Percentiles rank a stretch among this genome's conserved stretches.
These are phyloP conservation scores for Neurospora sp. DNA, from an alignment of 495 filamentous ascomycete genomes.

Conservation along the genomic window DNA sequence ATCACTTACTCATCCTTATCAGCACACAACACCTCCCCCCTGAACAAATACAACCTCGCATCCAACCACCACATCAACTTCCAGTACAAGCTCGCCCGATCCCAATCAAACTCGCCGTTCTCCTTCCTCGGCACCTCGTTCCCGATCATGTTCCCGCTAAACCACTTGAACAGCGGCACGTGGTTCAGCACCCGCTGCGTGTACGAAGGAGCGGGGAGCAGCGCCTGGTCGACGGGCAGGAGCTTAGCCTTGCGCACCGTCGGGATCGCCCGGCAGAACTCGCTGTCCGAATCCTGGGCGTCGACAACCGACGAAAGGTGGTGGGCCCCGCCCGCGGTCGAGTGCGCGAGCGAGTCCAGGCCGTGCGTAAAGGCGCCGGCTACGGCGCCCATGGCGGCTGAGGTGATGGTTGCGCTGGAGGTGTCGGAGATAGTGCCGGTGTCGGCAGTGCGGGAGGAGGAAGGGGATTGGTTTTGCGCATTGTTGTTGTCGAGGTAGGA, in stretches of 20 bases:
- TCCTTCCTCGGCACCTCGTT: conserved; percentile 65
- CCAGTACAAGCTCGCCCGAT: conserved; percentile 71
- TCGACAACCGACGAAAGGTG: not conserved
- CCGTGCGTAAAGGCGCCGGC: conserved; percentile 12
- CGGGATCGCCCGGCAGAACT: conserved; percentile 33
- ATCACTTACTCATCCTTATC: conserved; percentile 38
- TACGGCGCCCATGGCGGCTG: conserved; percentile 13
- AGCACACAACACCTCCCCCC: conserved; percentile 35
- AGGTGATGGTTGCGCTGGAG: conserved; percentile 55
- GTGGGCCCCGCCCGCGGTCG: not conserved
- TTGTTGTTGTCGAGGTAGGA: conserved; percentile 12
- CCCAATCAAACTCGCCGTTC: conserved; percentile 71
- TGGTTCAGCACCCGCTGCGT: conserved; percentile 50
- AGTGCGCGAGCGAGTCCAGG: not conserved
- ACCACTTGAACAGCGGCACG: conserved; percentile 57
- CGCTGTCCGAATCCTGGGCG: conserved; percentile 4
- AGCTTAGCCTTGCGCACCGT: conserved; percentile 40
- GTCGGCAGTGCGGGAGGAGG: conserved; percentile 39
- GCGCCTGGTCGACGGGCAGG: conserved; percentile 50
- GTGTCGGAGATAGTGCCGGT: conserved; percentile 32
- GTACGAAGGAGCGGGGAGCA: conserved; percentile 51
- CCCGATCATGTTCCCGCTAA: conserved; percentile 72
- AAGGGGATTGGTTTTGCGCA: conserved; percentile 25
- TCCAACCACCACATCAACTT: conserved; percentile 45
- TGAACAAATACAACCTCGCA: conserved; percentile 36